Conservation (phyloP, 352 stramenopile genomes). For the Pythium guiyangense region DNA sequence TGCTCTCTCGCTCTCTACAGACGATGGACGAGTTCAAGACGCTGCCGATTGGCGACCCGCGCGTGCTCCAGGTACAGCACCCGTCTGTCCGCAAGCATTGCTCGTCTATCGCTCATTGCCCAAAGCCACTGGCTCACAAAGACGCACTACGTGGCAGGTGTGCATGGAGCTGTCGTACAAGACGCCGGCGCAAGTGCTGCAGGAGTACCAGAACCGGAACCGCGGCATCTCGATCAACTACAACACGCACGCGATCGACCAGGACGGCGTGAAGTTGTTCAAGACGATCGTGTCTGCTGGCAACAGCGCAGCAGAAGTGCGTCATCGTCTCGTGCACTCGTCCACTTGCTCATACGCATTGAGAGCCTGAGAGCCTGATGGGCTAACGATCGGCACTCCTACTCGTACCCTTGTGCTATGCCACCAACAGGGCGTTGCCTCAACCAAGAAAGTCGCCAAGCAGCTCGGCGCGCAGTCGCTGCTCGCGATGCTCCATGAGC, state of each 20-base stretch:
- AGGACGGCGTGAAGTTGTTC: conserved; percentile 60
- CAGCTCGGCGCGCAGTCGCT: conserved; percentile 72
- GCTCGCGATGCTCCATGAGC: conserved; percentile 60
- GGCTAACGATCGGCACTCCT: not conserved
- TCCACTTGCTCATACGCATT: not conserved
- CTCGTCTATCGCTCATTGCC: too few relatives aligned
- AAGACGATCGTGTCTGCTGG: conserved; percentile 78
- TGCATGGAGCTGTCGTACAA: conserved; percentile 79
- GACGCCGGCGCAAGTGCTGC: conserved; percentile 79
- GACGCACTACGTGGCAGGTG: conserved; percentile 21
- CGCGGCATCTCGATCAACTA: conserved; percentile 79
- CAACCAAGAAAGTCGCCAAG: conserved; percentile 81
- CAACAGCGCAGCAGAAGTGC: conserved; percentile 62
- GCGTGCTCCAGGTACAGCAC: conserved; percentile 48
- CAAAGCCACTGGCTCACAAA: not conserved
- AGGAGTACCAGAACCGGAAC: conserved; percentile 83
- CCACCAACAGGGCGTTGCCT: conserved; percentile 44
- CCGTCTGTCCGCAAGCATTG: too few relatives aligned
- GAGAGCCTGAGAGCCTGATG: too few relatives aligned
- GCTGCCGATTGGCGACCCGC: conserved; percentile 49
- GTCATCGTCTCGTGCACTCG: conserved; percentile 1
- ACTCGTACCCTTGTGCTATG: not conserved
- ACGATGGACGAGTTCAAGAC: conserved; percentile 64
- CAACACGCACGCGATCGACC: conserved; percentile 55
- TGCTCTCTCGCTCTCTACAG: conserved; percentile 16